Evolutionary conservation across 179 eudicot species (phyloP).

Genomic region (Actinidia arguta): DNA sequence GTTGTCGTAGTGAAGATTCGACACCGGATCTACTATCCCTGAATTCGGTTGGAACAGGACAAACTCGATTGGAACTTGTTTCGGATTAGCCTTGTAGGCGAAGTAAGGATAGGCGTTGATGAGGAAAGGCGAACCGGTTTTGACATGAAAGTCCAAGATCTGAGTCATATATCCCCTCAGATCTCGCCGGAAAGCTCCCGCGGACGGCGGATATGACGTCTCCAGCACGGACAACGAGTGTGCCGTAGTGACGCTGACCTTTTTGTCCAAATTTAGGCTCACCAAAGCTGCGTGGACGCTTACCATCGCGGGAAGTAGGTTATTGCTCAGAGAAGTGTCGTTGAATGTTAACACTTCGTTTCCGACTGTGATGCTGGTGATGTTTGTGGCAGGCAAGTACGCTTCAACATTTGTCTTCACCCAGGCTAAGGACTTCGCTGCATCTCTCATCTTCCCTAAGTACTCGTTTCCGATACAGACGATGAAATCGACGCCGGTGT

Average conservation of each 20-base stretch:
- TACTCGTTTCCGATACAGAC: constrained; percentile 72
- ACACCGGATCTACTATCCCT: constrained; percentile 72
- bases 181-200: constrained; percentile 62
- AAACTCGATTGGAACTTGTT: constrained; percentile 55
- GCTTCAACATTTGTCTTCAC: constrained; percentile 59
- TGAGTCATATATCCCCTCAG: constrained; percentile 52
- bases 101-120: constrained; percentile 91
- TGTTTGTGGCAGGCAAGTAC: constrained; percentile 66
- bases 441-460: constrained; percentile 43
- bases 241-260: constrained; percentile 71
- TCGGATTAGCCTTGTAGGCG: constrained; percentile 74
- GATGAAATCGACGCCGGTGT: constrained; percentile 58
- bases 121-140: constrained; percentile 70
- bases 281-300: constrained; percentile 56
- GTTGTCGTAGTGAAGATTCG: constrained; percentile 72
- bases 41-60: constrained; percentile 60
- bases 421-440: constrained; percentile 69
- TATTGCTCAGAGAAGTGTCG: constrained; percentile 45
- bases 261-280: constrained; percentile 47
- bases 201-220: constrained; percentile 74
- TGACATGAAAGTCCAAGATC: constrained; percentile 51
- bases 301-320: constrained; percentile 77
- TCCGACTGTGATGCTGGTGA: constrained; percentile 80
- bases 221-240: constrained; percentile 62
- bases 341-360: constrained; percentile 78